phyloP scores from a whole-genome alignment of 2,329 filamentous ascomycete genomes.

The Penicillium paneum region DNA sequence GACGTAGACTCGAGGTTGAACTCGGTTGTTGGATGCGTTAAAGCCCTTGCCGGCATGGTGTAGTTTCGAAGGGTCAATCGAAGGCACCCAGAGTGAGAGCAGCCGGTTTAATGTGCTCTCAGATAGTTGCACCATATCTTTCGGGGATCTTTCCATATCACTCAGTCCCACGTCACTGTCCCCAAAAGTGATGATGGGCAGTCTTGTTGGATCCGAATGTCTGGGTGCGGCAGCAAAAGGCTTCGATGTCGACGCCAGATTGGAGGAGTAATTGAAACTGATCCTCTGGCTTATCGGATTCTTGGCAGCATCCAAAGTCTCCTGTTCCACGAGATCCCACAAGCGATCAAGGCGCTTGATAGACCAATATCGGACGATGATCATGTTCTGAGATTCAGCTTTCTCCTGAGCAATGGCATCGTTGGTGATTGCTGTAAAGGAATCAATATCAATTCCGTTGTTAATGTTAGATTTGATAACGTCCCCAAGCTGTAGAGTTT shows the following conservation, averaged over 20 bases:
- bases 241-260: slow-evolving; percentile 10
- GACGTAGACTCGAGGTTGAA: slow-evolving; percentile 16
- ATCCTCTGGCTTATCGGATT: slow-evolving; percentile 20
- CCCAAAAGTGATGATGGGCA: slow-evolving; percentile 32
- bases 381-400: slow-evolving; percentile 43
- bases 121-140: slow-evolving; percentile 40
- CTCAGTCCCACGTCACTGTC: slow-evolving; percentile 34
- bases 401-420: slow-evolving; percentile 40
- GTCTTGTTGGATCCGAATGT: slow-evolving; percentile 22
- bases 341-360: slow-evolving; percentile 37
- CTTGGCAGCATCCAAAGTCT: slow-evolving; percentile 29
- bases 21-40: neutral
- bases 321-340: slow-evolving; percentile 37
- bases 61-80: slow-evolving; percentile 24
- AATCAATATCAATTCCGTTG: neutral
- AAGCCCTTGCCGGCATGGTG: slow-evolving; percentile 4
- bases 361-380: slow-evolving; percentile 45
- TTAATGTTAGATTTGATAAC: slow-evolving; percentile 30
- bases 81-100: slow-evolving; percentile 23
- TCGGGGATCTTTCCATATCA: slow-evolving; percentile 35
- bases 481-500: slow-evolving; percentile 39
- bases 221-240: slow-evolving; percentile 15
- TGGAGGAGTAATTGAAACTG: slow-evolving; percentile 15
- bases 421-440: slow-evolving; percentile 18
- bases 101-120: slow-evolving; percentile 35